Percentiles rank a stretch among this genome's conserved stretches.
phyloP scores from a whole-genome alignment of 1,284 basidiomycete species.

The Stereum hirsutum region DNA sequence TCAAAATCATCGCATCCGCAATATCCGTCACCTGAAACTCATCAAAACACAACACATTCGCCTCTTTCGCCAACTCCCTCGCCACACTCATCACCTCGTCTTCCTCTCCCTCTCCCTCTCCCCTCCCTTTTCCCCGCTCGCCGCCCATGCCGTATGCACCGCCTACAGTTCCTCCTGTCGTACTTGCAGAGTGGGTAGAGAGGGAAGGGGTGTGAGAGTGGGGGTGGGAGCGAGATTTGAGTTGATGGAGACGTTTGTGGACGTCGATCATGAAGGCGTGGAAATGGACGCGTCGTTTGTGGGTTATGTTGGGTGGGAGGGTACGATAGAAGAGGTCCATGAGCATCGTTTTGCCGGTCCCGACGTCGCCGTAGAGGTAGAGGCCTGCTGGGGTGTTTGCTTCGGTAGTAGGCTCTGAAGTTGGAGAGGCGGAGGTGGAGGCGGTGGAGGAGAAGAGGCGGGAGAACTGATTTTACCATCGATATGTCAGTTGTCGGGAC shows the following conservation, averaged over 20 bases:
- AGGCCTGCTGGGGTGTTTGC: slow-evolving; percentile 75
- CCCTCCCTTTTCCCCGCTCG: slow-evolving; percentile 56
- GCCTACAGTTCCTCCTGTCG: too few relatives aligned
- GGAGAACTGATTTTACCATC: slow-evolving; percentile 36
- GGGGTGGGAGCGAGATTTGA: slow-evolving; percentile 62
- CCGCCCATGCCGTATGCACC: too few relatives aligned
- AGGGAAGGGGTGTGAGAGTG: too few relatives aligned
- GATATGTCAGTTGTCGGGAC: too few relatives aligned
- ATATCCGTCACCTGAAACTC: slow-evolving; percentile 99
- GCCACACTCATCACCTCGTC: slow-evolving; percentile 90
- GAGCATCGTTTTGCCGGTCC: slow-evolving; percentile 97
- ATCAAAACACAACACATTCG: slow-evolving; percentile 90
- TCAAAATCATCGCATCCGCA: slow-evolving; percentile 96
- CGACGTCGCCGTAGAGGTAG: slow-evolving; percentile 97
- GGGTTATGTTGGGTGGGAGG: slow-evolving; percentile 66
- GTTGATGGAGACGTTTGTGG: slow-evolving; percentile 84
- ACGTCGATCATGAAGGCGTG: slow-evolving; percentile 99
- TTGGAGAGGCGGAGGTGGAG: slow-evolving; percentile 19
- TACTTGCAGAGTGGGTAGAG: too few relatives aligned
- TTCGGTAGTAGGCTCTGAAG: too few relatives aligned
- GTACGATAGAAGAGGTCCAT: slow-evolving; percentile 98
- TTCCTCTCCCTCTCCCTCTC: too few relatives aligned
- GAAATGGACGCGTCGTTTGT: slow-evolving; percentile 89
- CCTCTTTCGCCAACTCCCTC: slow-evolving; percentile 79
- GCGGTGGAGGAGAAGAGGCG: slow-evolving; percentile 46